A percentile compares a stretch with the other conserved stretches of the same genome.
These are phyloP conservation scores for Paracoccidioides brasiliensis DNA, from an alignment of 2,329 filamentous ascomycete genomes.

Conservation along the genomic window DNA sequence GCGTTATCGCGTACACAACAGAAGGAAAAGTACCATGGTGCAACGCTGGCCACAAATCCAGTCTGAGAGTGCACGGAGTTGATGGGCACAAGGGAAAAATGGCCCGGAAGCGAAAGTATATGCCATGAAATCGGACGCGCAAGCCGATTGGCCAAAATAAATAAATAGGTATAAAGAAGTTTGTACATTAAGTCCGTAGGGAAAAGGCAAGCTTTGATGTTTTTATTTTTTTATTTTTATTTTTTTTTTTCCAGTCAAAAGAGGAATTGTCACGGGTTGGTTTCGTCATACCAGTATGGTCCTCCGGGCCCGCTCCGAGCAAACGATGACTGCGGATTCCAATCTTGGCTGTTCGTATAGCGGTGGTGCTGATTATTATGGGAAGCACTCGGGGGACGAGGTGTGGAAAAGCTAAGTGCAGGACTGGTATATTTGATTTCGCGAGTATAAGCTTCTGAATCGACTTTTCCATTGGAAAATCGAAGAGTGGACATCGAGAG, in stretches of 20 bases:
- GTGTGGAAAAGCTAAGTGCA: conserved; percentile 36
- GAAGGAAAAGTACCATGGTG: not conserved
- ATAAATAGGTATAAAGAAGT: not conserved
- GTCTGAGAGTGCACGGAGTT: not conserved
- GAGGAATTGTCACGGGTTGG: not conserved
- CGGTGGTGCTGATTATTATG: conserved; percentile 6
- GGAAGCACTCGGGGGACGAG: conserved; percentile 28
- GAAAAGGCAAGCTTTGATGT: not conserved
- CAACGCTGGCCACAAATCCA: not conserved
- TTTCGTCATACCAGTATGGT: not conserved
- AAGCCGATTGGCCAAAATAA: not conserved
- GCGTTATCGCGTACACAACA: not conserved
- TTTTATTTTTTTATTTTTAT: not conserved
- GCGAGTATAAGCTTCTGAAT: conserved; percentile 26
- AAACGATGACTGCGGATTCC: conserved; percentile 27
- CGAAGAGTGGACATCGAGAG: conserved; percentile 13
- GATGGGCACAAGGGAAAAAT: not conserved
- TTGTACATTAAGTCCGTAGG: not conserved
- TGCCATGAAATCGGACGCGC: not conserved
- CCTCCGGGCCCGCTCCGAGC: conserved; percentile 12
- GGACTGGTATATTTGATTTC: conserved; percentile 37
- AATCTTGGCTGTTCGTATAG: conserved; percentile 15
- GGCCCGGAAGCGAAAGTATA: not conserved
- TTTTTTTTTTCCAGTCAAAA: not conserved
- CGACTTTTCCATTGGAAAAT: conserved; percentile 12